phyloP scores from a whole-genome alignment of 1,284 basidiomycete species.

The Cryptococcus sp. region DNA sequence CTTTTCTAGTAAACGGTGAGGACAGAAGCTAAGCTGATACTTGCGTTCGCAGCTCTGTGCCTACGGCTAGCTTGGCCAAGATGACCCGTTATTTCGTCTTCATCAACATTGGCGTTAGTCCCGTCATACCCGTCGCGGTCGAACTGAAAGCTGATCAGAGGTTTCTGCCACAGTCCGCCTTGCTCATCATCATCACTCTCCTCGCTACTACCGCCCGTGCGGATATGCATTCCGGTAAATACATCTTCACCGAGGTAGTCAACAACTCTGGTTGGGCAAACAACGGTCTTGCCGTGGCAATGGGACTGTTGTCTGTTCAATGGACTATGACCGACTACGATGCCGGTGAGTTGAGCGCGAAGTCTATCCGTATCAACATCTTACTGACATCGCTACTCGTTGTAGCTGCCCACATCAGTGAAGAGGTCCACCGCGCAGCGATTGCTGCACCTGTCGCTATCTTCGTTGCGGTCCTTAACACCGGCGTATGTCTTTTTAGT shows the following conservation, averaged over 20 bases:
- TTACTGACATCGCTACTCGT: neutral
- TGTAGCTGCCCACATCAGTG: slow-evolving; percentile 77
- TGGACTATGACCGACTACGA: slow-evolving; percentile 70
- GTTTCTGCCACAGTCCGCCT: slow-evolving; percentile 17
- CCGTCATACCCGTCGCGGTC: neutral
- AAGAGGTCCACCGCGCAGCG: slow-evolving; percentile 85
- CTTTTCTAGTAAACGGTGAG: neutral
- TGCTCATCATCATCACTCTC: slow-evolving; percentile 75
- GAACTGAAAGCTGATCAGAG: too few relatives aligned
- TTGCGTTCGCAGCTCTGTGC: slow-evolving; percentile 65
- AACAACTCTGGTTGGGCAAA: slow-evolving; percentile 73
- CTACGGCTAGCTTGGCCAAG: slow-evolving; percentile 74
- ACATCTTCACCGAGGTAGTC: slow-evolving; percentile 64
- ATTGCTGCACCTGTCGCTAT: slow-evolving; percentile 83
- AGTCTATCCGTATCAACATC: neutral
- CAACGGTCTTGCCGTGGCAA: slow-evolving; percentile 78
- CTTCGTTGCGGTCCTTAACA: slow-evolving; percentile 82
- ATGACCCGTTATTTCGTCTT: slow-evolving; percentile 83
- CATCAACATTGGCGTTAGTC: slow-evolving; percentile 68
- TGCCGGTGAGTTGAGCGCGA: slow-evolving; percentile 16
- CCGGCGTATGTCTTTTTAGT: slow-evolving; percentile 60
- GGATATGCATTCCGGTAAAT: slow-evolving; percentile 76
- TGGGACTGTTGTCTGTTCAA: slow-evolving; percentile 85
- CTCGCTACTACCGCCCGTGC: slow-evolving; percentile 72
- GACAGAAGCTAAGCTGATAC: neutral